A percentile compares a stretch with the other conserved stretches of the same genome.
phyloP scores from a whole-genome alignment of 2,329 filamentous ascomycete genomes.

The Phyllosticta ampelicida region DNA sequence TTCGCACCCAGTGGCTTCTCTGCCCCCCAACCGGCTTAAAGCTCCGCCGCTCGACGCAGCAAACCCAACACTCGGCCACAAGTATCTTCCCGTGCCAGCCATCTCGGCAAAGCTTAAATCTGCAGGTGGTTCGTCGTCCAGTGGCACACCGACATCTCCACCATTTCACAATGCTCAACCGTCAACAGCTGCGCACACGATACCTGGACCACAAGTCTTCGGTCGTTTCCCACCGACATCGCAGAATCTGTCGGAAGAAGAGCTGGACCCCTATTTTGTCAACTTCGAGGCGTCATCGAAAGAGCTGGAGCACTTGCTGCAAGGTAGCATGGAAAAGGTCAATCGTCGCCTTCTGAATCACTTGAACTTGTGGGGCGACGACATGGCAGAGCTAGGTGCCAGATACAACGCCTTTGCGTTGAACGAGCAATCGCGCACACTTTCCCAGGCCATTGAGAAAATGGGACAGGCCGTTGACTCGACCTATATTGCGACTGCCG shows the following conservation, averaged over 20 bases:
- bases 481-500: slow-evolving; percentile 91
- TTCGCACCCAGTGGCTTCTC: slow-evolving; percentile 77
- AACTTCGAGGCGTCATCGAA: slow-evolving; percentile 87
- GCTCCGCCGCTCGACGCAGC: slow-evolving; percentile 90
- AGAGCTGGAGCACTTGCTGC: slow-evolving; percentile 77
- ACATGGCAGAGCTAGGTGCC: slow-evolving; percentile 88
- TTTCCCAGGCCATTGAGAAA: slow-evolving; percentile 87
- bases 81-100: slow-evolving; percentile 76
- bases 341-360: slow-evolving; percentile 84
- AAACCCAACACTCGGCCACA: slow-evolving; percentile 81
- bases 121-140: slow-evolving; percentile 32
- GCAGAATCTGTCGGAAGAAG: slow-evolving; percentile 68
- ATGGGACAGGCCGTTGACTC: slow-evolving; percentile 90
- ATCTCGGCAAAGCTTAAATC: slow-evolving; percentile 74
- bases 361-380: slow-evolving; percentile 69
- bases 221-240: slow-evolving; percentile 74
- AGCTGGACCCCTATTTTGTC: slow-evolving; percentile 92
- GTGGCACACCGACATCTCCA: slow-evolving; percentile 46
- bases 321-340: slow-evolving; percentile 92
- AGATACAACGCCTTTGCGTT: slow-evolving; percentile 94
- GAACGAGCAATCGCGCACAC: slow-evolving; percentile 78
- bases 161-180: slow-evolving; percentile 38
- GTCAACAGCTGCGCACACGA: slow-evolving; percentile 46
- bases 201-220: slow-evolving; percentile 53
- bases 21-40: slow-evolving; percentile 89